These are phyloP conservation scores for Vinca minor DNA, from an alignment of 257 asterid species.

Conservation along the genomic window DNA sequence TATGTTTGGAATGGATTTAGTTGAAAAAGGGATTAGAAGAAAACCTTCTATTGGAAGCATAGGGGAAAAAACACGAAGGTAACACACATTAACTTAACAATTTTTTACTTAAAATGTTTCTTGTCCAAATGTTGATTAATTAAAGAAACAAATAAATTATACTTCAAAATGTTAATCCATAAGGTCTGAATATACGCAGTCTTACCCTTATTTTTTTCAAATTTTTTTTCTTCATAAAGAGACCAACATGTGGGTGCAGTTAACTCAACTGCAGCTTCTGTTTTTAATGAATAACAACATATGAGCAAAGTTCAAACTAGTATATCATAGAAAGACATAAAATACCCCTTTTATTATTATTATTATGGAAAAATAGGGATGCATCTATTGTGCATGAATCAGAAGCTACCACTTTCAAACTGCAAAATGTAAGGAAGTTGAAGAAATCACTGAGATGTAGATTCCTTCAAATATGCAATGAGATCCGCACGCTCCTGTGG, in stretches of 20 bases:
- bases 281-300: neutral
- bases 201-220: too few species aligned
- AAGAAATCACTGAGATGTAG: constrained; percentile 28
- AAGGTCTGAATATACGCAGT: too few species aligned
- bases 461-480: constrained; percentile 69
- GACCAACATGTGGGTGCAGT: neutral
- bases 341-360: neutral
- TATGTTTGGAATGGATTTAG: too few species aligned
- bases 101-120: too few species aligned
- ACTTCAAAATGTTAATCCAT: too few species aligned
- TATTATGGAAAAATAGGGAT: constrained; percentile 5
- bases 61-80: too few species aligned
- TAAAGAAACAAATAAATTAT: too few species aligned
- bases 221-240: too few species aligned
- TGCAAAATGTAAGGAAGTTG: neutral
- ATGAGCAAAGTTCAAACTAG: neutral
- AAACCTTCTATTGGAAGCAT: too few species aligned
- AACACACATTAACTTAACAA: too few species aligned
- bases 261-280: neutral
- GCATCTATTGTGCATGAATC: neutral
- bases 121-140: too few species aligned
- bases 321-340: neutral
- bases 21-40: too few species aligned
- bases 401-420: neutral
- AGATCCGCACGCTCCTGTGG: constrained; percentile 90